These are phyloP conservation scores for Elsinoe perseae DNA, from an alignment of 2,329 filamentous ascomycete genomes.

Conservation along the genomic window DNA sequence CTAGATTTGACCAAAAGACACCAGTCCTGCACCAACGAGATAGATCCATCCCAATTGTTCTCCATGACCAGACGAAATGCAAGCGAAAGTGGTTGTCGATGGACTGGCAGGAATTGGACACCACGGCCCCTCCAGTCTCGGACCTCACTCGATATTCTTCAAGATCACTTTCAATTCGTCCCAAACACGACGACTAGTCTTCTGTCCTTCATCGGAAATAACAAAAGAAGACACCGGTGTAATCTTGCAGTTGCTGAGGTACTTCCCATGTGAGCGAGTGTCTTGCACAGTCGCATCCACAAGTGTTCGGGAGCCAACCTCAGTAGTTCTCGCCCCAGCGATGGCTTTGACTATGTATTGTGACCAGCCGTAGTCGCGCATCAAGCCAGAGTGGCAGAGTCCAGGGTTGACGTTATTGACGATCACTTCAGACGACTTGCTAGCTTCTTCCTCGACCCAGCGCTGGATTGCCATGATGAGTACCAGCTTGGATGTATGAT, in stretches of 20 bases:
- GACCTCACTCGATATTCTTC: conserved; percentile 29
- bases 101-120: too few species aligned
- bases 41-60: too few species aligned
- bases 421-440: conserved; percentile 32
- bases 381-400: conserved; percentile 43
- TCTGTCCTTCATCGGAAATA: conserved; percentile 31
- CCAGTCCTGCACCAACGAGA: too few species aligned
- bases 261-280: conserved; percentile 35
- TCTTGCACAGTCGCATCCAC: conserved; percentile 33
- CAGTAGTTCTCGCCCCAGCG: conserved; percentile 32
- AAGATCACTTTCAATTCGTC: conserved; percentile 34
- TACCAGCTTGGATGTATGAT: conserved; percentile 43
- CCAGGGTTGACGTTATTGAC: conserved; percentile 49
- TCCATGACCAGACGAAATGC: too few species aligned
- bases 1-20: too few species aligned
- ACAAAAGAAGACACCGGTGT: conserved; percentile 29
- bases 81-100: too few species aligned
- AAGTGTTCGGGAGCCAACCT: conserved; percentile 36
- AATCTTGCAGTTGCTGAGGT: conserved; percentile 32
- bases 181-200: conserved; percentile 34
- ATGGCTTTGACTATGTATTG: conserved; percentile 18
- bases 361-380: conserved; percentile 22
- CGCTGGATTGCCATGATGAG: conserved; percentile 39
- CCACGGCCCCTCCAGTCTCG: too few species aligned
- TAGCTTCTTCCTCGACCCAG: conserved; percentile 28